These are phyloP conservation scores for Diphasiastrum complanatum DNA, from an alignment of 83 land plant genomes.

Conservation along the genomic window DNA sequence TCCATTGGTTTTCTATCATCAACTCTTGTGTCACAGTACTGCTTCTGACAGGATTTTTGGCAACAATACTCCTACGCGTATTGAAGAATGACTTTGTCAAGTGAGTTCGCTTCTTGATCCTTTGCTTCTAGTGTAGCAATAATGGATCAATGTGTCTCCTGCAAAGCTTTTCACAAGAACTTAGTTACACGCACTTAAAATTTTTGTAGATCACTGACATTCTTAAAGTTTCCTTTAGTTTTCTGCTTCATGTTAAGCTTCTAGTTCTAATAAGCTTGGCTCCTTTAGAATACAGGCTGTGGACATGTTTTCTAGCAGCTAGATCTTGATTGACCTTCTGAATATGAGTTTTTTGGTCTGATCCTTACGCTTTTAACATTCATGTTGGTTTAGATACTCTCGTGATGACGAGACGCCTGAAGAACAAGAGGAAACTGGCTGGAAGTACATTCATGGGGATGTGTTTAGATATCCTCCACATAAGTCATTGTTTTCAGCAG, in stretches of 20 bases:
- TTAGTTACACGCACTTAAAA: too few species aligned
- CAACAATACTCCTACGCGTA: slow-evolving; percentile 22
- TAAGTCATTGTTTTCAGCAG: slow-evolving; percentile 14
- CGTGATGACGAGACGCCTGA: slow-evolving; percentile 18
- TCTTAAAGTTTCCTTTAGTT: not conserved
- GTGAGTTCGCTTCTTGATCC: slow-evolving; percentile 8
- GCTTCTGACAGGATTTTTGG: slow-evolving; percentile 20
- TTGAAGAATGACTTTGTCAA: slow-evolving; percentile 27
- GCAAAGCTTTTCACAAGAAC: too few species aligned
- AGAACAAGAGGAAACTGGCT: slow-evolving; percentile 24
- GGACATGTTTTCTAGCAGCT: not conserved
- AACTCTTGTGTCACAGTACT: slow-evolving; percentile 42
- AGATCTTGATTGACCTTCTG: not conserved
- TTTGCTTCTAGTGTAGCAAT: too few species aligned
- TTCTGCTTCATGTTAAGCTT: too few species aligned
- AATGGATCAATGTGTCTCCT: too few species aligned
- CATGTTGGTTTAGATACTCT: not conserved
- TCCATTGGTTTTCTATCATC: slow-evolving; percentile 44
- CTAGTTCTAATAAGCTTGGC: too few species aligned
- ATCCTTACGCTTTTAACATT: not conserved
- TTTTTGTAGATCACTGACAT: too few species aligned
- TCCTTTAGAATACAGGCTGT: too few species aligned
- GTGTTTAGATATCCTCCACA: slow-evolving; percentile 21
- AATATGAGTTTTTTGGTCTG: not conserved
- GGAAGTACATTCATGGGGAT: slow-evolving; percentile 28